Evolutionary conservation across 148 eudicot species (phyloP), one percentile per base, ranked within the genome.

Genomic region (Rhododendron kiyosumense): DNA sequence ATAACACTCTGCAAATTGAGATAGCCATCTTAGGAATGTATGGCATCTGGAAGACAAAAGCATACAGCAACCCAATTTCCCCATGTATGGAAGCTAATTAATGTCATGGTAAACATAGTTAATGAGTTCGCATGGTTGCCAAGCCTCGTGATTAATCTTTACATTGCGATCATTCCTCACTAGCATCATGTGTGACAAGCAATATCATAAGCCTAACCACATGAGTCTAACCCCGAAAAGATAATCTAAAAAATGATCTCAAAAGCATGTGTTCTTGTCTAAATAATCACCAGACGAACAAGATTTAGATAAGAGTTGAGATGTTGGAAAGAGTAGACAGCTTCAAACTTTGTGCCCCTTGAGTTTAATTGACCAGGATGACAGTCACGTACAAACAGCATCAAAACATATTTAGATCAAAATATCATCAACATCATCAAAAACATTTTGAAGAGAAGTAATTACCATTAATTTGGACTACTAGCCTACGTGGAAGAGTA

Each of bases 401-500:
- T 13, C 41, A 46, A 17, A 57, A 85, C 81, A 76, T 3, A 78
- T 18, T 28, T 45, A 26, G 67, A 84, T 84, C 9, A 74, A 34
- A 84, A 11, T 41, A 28, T 7, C 7, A 7, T 32, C 32, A 51
- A 10, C 11, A 32, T 63, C 45, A 28, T 20, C 17, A 38, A 4
- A 83, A 84, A 71, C 74, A 7, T 18, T 17, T 7, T 20, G 75
- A 82, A 57, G 26, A 52, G 59, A 24, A 89, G 86, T 74, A 88
- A 78, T 51, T 92, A 95, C 99, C 98, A 83, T 91, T 91, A 85
- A 97, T 88, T 89, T 90, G 95, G 89, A 97, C 90, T 43, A 97
- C 92, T 77, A 97, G 93, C 89, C 91, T 93, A 85, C 89, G 98
- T 78, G 98, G 98, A 81, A 88, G 95, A 85, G 95, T 95, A 85